Conservation (phyloP, 345 rosid genomes). For the Ceriops zippeliana region DNA sequence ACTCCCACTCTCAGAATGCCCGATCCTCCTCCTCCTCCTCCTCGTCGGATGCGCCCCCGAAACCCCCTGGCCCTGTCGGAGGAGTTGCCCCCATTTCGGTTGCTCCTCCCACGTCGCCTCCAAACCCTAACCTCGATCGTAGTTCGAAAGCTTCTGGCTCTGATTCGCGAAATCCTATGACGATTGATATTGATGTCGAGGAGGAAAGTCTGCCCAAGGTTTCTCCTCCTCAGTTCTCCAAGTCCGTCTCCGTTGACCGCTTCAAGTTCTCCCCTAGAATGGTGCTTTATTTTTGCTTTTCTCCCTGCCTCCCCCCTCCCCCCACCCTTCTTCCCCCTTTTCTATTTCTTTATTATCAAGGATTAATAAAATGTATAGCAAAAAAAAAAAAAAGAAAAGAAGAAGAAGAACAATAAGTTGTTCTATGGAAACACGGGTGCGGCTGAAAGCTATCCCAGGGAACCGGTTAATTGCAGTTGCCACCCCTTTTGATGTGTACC, state of each 20-base stretch:
- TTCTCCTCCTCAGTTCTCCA: slow-evolving; percentile 63
- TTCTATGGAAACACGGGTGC: too few relatives aligned
- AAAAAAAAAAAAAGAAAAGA: too few relatives aligned
- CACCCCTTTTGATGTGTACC: too few relatives aligned
- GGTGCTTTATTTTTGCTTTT: slow-evolving; percentile 36
- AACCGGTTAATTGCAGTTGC: too few relatives aligned
- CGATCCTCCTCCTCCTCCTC: neutral
- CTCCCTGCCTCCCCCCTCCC: neutral
- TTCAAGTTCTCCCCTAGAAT: slow-evolving; percentile 85
- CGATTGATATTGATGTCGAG: slow-evolving; percentile 10
- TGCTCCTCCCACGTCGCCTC: slow-evolving; percentile 12
- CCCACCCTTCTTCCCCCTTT: neutral
- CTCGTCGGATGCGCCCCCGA: neutral
- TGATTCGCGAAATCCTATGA: slow-evolving; percentile 14
- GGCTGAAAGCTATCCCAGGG: too few relatives aligned
- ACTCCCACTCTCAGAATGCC: slow-evolving; percentile 2
- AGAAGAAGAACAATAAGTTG: too few relatives aligned
- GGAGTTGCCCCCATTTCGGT: neutral
- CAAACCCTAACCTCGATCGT: neutral
- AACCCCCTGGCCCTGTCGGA: neutral
- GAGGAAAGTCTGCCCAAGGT: slow-evolving; percentile 25
- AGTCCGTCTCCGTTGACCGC: slow-evolving; percentile 47
- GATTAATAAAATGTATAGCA: too few relatives aligned
- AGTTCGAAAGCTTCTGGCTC: slow-evolving; percentile 7
- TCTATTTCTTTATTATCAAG: too few relatives aligned